Conservation (phyloP, 306 rosid genomes). For the Cucumis melo region DNA sequence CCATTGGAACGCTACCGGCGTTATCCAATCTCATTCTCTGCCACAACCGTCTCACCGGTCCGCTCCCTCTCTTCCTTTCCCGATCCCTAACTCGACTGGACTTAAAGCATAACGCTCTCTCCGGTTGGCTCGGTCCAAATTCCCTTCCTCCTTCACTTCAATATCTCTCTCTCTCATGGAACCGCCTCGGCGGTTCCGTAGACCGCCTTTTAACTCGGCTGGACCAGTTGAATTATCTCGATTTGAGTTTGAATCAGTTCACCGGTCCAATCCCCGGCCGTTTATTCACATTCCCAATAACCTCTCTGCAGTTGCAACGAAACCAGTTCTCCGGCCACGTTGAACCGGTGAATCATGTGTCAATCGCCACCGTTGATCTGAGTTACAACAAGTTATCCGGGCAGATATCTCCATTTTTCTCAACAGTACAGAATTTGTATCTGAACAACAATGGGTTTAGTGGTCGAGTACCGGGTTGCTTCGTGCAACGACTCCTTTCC, state of each 20-base stretch:
- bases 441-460: constrained; percentile 76
- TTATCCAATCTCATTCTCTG: constrained; percentile 69
- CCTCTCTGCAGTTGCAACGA: constrained; percentile 55
- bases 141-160: constrained; percentile 68
- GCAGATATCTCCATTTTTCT: constrained; percentile 48
- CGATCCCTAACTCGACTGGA: constrained; percentile 55
- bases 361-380: constrained; percentile 69
- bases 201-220: constrained; percentile 48
- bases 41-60: constrained; percentile 69
- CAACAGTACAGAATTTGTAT: constrained; percentile 75
- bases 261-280: constrained; percentile 61
- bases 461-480: constrained; percentile 65
- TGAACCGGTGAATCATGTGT: constrained; percentile 44
- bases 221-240: constrained; percentile 52
- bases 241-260: constrained; percentile 70
- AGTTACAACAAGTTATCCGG: constrained; percentile 71
- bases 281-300: constrained; percentile 60
- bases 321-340: constrained; percentile 57
- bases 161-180: constrained; percentile 75
- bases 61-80: constrained; percentile 62
- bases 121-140: constrained; percentile 51
- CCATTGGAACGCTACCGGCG: constrained; percentile 49
- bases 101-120: constrained; percentile 61
- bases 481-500: constrained; percentile 58
- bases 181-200: constrained; percentile 53